phyloP scores from a whole-genome alignment of 371 early-diverging fungal species.

The Batrachochytrium dendrobatidis region DNA sequence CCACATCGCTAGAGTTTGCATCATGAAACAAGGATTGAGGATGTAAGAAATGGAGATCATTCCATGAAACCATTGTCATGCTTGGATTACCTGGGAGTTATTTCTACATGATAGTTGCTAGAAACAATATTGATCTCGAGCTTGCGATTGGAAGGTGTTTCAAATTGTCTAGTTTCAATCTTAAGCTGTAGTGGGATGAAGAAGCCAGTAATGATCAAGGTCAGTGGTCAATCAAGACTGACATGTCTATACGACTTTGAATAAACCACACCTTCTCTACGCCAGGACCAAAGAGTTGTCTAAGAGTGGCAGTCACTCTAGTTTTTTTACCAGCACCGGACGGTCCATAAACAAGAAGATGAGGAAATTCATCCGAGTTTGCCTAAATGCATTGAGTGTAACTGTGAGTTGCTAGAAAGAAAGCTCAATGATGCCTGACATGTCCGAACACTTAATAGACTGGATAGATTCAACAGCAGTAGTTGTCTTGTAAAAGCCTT shows the following conservation, averaged over 20 bases:
- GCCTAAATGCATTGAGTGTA: conserved; percentile 47
- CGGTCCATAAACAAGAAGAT: conserved; percentile 94
- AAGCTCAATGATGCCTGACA: neutral
- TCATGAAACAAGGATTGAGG: conserved; percentile 18
- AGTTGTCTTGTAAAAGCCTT: conserved; percentile 1
- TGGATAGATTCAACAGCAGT: neutral
- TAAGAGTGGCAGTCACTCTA: conserved; percentile 73
- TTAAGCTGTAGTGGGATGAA: conserved; percentile 58
- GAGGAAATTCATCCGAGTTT: conserved; percentile 81
- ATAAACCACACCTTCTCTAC: conserved; percentile 76
- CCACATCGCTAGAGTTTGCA: conserved; percentile 68
- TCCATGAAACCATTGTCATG: conserved; percentile 19
- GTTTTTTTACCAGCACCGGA: conserved; percentile 98
- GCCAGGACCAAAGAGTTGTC: conserved; percentile 83
- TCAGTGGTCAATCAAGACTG: too few species aligned
- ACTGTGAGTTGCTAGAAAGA: neutral
- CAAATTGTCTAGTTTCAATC: conserved; percentile 76
- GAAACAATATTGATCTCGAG: conserved; percentile 75
- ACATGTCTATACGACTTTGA: too few species aligned
- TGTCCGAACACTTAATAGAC: neutral
- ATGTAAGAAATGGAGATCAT: conserved; percentile 15
- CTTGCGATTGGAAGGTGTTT: conserved; percentile 76
- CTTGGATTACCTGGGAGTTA: conserved; percentile 72
- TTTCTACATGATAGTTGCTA: conserved; percentile 88
- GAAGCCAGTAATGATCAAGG: too few species aligned